Evolutionary conservation across 176 grass and related monocot genomes (phyloP), one percentile per base, ranked within the genome.

Genomic region (Paspalum vaginatum): DNA sequence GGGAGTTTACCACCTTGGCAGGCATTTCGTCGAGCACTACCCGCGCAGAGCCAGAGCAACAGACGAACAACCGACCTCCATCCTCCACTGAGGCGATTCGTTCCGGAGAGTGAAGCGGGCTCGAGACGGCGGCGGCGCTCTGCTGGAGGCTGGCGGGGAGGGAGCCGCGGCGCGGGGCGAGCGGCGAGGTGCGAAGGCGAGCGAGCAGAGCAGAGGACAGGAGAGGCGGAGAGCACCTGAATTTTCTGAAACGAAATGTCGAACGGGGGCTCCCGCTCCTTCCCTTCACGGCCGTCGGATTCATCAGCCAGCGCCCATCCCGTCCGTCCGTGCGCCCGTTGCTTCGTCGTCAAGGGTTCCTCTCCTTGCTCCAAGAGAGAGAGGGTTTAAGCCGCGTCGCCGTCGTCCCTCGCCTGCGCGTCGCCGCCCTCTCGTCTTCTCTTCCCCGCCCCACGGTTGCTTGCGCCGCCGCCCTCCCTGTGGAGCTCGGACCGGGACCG

Each of bases 351-450:
- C 2, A 8, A 43, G 42, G 42, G 40, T 42, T 42, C 6, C 7
- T 3, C 4, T 4, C 8, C 5, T 6, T 32, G 1, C 7, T 7
- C 38, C 1, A 10, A 39, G 16, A 17, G 11, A 41, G 20, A 2
- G 60, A 80, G 84, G 70, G 77, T 81, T 75, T 81, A 86, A 75
- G 77, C 83, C 0, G 14, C 17, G 26, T n/a, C n/a, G 25, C 27
- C 11, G 32, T 32, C 32, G 32, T 32, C 25, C 18, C 80, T 48
- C 80, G 17, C 44, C 32, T 59, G 82, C 32, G 32, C 32, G 32
- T 32, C 32, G 54, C n/a, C 32, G 42, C 2, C 22, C 27, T 3
- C 5, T 41, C 27, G 14, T 49, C 49, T 14, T 48, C 48, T 10
- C 61, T 4, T 12, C 10, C 42, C n/a, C 16, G 3, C 58, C 44